Conservation (phyloP, 1,139 yeast species). For the Magnusiomyces tetraspermus region DNA sequence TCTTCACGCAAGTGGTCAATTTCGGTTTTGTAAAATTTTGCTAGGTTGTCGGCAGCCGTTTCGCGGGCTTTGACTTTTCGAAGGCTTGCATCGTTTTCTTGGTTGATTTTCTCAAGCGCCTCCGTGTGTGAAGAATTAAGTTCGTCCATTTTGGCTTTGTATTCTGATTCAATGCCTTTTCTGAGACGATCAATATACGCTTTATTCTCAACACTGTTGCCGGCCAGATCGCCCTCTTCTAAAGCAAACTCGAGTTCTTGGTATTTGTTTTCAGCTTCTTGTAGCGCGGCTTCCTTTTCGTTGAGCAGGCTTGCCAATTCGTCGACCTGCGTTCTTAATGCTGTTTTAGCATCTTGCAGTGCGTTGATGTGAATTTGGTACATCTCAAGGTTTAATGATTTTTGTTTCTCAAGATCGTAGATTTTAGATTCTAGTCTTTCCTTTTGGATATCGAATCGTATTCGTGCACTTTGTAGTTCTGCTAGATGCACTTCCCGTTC, state of each 20-base stretch:
- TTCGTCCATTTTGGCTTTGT: background rate
- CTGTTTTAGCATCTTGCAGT: background rate
- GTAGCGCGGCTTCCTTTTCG: background rate
- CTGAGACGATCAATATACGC: background rate
- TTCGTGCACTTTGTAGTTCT: too few species aligned
- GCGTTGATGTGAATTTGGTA: background rate
- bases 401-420: background rate
- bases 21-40: background rate
- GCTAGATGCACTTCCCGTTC: too few species aligned
- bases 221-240: background rate
- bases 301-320: background rate
- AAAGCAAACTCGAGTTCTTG: background rate
- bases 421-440: background rate
- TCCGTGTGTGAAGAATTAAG: background rate
- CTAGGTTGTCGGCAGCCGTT: background rate
- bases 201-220: background rate
- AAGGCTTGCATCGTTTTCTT: background rate
- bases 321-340: background rate
- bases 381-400: background rate
- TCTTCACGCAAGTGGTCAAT: background rate
- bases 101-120: background rate
- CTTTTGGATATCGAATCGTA: too few species aligned
- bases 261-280: background rate
- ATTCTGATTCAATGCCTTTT: slow-evolving; percentile 1
- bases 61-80: background rate